Evolutionary conservation across 306 rosid species (phyloP).

Genomic region (Carpinus viminea): DNA sequence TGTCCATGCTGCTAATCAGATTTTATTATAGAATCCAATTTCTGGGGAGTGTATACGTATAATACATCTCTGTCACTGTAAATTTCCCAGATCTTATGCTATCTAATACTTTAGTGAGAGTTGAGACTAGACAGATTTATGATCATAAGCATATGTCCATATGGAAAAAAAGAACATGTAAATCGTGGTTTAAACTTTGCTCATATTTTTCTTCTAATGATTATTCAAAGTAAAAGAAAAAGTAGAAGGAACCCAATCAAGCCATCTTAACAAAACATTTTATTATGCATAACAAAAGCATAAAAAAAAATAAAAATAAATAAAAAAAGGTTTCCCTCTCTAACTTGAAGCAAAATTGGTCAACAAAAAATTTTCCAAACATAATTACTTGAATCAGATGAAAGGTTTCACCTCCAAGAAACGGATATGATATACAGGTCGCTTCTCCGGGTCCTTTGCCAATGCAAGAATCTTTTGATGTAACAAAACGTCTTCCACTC

Average conservation of each 20-base stretch:
- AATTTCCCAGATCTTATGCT: not conserved
- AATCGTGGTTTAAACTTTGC: not conserved
- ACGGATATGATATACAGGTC: constrained; percentile 86
- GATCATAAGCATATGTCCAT: not conserved
- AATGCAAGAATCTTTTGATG: constrained; percentile 81
- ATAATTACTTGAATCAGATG: constrained; percentile 12
- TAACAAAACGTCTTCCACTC: constrained; percentile 90
- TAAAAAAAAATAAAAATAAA: constrained; percentile 2
- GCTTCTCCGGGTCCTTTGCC: constrained; percentile 90
- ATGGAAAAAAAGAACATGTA: too few species aligned
- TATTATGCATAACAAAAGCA: constrained; percentile 6
- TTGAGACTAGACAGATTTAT: not conserved
- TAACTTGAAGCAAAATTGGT: not conserved
- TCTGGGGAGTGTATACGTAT: not conserved
- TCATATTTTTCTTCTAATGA: not conserved
- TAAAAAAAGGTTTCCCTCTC: not conserved
- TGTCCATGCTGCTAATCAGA: not conserved
- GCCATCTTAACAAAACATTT: not conserved
- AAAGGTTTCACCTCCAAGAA: constrained; percentile 71
- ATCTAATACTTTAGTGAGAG: not conserved
- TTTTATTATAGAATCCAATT: not conserved
- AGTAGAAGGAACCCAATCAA: not conserved
- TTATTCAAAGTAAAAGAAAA: not conserved
- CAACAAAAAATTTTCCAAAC: not conserved
- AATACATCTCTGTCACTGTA: not conserved